These are phyloP conservation scores for Botrytis medusae DNA, from an alignment of 2,329 filamentous ascomycete species.

Conservation along the genomic window DNA sequence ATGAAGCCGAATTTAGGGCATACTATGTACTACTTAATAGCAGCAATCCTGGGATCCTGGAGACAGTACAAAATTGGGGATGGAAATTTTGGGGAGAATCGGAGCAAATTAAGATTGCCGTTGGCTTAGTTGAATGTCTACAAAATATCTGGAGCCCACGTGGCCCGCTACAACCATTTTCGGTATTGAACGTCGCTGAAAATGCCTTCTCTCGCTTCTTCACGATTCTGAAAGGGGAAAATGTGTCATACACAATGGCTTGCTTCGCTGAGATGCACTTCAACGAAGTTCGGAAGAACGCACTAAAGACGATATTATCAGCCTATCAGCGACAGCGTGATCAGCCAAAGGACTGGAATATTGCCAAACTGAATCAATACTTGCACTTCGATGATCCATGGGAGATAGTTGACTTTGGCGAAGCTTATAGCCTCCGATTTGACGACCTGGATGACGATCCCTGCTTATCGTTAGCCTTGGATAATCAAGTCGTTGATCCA, in stretches of 20 bases:
- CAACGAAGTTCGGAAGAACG: conserved; percentile 57
- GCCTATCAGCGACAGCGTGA: conserved; percentile 58
- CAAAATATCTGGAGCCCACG: conserved; percentile 58
- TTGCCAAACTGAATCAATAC: conserved; percentile 54
- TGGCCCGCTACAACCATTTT: conserved; percentile 53
- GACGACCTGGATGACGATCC: conserved; percentile 43
- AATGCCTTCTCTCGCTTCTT: conserved; percentile 57
- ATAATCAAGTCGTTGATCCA: conserved; percentile 38
- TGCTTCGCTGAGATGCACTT: conserved; percentile 70
- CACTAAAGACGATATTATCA: conserved; percentile 55
- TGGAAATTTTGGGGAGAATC: conserved; percentile 55
- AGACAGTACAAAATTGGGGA: conserved; percentile 57
- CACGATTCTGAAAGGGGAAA: conserved; percentile 55
- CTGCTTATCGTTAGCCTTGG: conserved; percentile 37
- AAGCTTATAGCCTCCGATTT: conserved; percentile 57
- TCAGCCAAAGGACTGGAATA: conserved; percentile 59
- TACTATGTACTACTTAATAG: conserved; percentile 65
- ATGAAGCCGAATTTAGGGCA: conserved; percentile 65
- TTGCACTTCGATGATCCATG: conserved; percentile 67
- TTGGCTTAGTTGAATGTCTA: conserved; percentile 59
- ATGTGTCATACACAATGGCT: conserved; percentile 67
- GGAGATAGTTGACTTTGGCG: conserved; percentile 65
- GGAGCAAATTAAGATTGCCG: conserved; percentile 59
- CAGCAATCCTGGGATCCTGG: conserved; percentile 56
- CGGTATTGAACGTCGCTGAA: conserved; percentile 44